Evolutionary conservation across 2,329 filamentous ascomycete genomes (phyloP), one percentile per base, ranked within the genome.

Genomic region (Fusarium tupiense): DNA sequence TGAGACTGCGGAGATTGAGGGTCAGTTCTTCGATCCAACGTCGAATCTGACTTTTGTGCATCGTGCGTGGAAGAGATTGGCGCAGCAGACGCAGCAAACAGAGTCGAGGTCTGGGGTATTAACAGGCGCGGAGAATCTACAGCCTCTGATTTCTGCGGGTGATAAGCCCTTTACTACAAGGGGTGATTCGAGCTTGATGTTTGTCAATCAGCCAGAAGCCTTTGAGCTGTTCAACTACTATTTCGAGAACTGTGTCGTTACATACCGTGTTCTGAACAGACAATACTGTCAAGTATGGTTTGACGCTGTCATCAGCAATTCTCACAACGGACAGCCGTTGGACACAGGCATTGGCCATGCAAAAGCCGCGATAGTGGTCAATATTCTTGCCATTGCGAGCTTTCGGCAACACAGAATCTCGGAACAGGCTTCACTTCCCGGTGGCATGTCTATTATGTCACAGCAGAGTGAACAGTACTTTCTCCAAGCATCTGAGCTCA

Each of bases 161-260:
- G 88, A 89, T 70, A 86, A 84, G 29, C 87, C 87, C 5, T 84
- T 88, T 46, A 81, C 81, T 1, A 77, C 75, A 1, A 66, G 71
- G 16, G 69, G 82, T 5, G 77, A 79, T 5, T 77, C 81, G 33
- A 70, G 77, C 10, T 76, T 78, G 8, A 80, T 85, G 68, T 68
- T 81, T 54, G 62, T 89, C 61, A 83, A 84, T 9, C 62, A 84
- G 50, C 80, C 82, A 12, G 77, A 79, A 2, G 82, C 81, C 12
- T 71, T 67, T 8, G 60, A 69, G 3, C 44, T 90, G 5, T 80
- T 91, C 9, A 82, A 84, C 13, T 81, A 88, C 12, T 91, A 91
- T 61, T 91, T 91, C 69, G 88, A 91, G 53, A 89, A 88, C 64
- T 89, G 88, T 12, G 88, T 89, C 26, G 88, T 89, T 2, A 91